A percentile compares a stretch with the other conserved stretches of the same genome.
These are phyloP conservation scores for Diaporthe vaccinii DNA, from an alignment of 2,329 filamentous ascomycete species.

Conservation along the genomic window DNA sequence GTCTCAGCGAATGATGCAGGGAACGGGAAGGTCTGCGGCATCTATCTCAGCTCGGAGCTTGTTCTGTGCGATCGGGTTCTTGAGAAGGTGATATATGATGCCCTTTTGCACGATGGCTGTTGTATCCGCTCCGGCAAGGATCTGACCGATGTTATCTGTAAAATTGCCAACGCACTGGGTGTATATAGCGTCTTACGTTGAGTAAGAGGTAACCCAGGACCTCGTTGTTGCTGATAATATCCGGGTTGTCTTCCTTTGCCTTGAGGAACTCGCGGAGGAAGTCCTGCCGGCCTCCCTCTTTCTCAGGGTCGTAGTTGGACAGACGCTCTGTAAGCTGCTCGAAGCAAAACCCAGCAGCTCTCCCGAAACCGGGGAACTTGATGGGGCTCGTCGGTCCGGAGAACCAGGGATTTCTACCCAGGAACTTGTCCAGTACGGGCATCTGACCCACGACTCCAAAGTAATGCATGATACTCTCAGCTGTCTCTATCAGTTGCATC, in stretches of 20 bases:
- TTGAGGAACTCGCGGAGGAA: constrained; percentile 16
- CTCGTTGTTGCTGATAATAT: neutral
- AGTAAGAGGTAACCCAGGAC: constrained; percentile 2
- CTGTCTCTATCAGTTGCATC: constrained; percentile 15
- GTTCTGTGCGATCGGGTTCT: neutral
- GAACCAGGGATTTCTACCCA: constrained; percentile 6
- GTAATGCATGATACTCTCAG: constrained; percentile 20
- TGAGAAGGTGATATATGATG: constrained; percentile 16
- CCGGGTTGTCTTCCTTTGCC: constrained; percentile 1
- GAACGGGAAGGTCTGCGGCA: neutral
- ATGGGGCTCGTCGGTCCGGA: neutral
- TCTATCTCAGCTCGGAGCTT: constrained; percentile 8
- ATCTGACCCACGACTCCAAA: constrained; percentile 25
- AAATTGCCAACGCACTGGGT: neutral
- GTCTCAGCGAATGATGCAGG: neutral
- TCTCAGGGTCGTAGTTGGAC: neutral
- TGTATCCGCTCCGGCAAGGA: constrained; percentile 15
- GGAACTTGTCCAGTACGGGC: neutral
- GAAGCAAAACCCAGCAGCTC: constrained; percentile 15
- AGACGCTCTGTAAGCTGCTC: constrained; percentile 24
- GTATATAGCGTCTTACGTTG: neutral
- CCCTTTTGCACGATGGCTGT: constrained; percentile 29
- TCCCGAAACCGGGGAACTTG: constrained; percentile 6
- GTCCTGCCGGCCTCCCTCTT: constrained; percentile 7
- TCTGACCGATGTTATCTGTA: neutral